Evolutionary conservation across 345 rosid species (phyloP).

Genomic region (Eucalyptus melliodora): DNA sequence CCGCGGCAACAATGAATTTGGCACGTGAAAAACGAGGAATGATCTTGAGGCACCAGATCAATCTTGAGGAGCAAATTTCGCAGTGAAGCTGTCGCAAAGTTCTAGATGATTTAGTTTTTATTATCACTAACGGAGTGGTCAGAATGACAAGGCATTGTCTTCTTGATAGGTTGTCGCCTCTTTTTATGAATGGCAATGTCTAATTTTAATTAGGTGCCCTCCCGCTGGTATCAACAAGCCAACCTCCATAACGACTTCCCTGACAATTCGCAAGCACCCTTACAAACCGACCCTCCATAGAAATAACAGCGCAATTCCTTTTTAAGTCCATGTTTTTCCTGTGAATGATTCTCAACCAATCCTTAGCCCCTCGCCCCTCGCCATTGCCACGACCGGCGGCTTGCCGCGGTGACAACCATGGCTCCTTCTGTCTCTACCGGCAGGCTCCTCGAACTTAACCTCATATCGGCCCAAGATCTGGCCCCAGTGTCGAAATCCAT

Average conservation of each 20-base stretch:
- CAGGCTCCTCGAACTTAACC: slow-evolving; percentile 57
- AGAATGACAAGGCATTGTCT: background rate
- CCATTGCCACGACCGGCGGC: background rate
- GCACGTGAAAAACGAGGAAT: background rate
- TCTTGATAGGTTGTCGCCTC: background rate
- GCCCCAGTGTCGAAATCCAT: slow-evolving; percentile 58
- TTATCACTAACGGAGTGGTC: background rate
- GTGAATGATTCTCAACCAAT: background rate
- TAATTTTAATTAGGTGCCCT: background rate
- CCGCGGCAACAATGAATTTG: background rate
- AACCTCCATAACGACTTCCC: background rate
- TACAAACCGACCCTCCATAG: background rate
- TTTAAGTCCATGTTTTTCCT: background rate
- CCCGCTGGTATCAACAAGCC: background rate
- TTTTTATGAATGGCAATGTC: background rate
- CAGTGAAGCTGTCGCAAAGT: background rate
- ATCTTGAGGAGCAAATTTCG: background rate
- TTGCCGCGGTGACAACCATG: background rate
- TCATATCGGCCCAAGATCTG: slow-evolving; percentile 76
- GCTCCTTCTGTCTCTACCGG: slow-evolving; percentile 15
- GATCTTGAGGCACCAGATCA: background rate
- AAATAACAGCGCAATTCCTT: background rate
- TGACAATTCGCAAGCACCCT: background rate
- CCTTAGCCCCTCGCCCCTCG: background rate
- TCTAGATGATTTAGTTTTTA: background rate